Conservation (phyloP, 1,284 basidiomycete species). For the Coniferiporia weirii region DNA sequence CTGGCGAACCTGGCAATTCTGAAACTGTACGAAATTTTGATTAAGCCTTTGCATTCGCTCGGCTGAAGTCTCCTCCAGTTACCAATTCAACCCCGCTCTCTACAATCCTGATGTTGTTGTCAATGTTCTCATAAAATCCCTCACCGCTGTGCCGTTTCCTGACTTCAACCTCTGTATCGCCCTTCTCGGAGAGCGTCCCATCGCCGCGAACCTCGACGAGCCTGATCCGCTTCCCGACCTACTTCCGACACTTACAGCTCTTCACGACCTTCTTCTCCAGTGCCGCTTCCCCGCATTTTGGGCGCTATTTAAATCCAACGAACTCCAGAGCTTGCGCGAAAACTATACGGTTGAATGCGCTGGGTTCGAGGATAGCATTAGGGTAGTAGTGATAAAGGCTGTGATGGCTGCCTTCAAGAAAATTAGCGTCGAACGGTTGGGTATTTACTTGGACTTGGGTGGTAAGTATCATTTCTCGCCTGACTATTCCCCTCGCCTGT, state of each 20-base stretch:
- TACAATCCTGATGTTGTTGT: slow-evolving; percentile 91
- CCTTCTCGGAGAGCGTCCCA: slow-evolving; percentile 73
- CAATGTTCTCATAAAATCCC: slow-evolving; percentile 91
- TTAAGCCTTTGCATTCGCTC: not conserved
- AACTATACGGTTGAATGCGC: slow-evolving; percentile 80
- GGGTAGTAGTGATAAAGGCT: slow-evolving; percentile 71
- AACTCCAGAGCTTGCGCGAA: slow-evolving; percentile 67
- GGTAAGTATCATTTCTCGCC: slow-evolving; percentile 35
- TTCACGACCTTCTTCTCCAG: slow-evolving; percentile 77
- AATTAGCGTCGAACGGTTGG: slow-evolving; percentile 64
- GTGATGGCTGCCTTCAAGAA: slow-evolving; percentile 77
- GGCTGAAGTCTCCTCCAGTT: slow-evolving; percentile 44
- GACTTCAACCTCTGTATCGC: slow-evolving; percentile 94
- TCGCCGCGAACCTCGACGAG: slow-evolving; percentile 62
- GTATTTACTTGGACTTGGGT: slow-evolving; percentile 67
- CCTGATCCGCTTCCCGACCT: slow-evolving; percentile 72
- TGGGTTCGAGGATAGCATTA: slow-evolving; percentile 78
- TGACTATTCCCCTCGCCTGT: slow-evolving; percentile 17
- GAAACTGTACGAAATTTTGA: slow-evolving; percentile 55
- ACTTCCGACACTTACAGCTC: slow-evolving; percentile 68
- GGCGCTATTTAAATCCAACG: slow-evolving; percentile 63
- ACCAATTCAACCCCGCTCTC: slow-evolving; percentile 93
- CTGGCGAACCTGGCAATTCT: slow-evolving; percentile 88
- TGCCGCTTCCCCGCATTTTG: slow-evolving; percentile 93
- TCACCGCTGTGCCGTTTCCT: slow-evolving; percentile 77